These are phyloP conservation scores for Saccharomyces hybrid DNA, from an alignment of 1,139 yeast species.

Conservation along the genomic window DNA sequence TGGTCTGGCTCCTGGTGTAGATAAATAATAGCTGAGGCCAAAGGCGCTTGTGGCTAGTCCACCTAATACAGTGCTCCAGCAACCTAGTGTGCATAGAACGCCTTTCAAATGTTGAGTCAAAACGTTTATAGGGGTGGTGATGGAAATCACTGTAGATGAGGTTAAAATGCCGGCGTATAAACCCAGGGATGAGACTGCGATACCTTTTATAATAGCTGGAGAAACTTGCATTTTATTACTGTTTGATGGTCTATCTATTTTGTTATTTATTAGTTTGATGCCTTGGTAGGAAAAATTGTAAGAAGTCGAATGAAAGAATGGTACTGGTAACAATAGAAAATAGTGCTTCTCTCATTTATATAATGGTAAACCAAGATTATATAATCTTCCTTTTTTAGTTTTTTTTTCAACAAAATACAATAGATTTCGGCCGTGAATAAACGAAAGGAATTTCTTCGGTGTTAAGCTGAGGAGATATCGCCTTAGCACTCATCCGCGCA, in stretches of 20 bases:
- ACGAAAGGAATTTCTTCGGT: not conserved
- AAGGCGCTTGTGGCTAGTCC: slow-evolving; percentile 27
- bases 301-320: too few species aligned
- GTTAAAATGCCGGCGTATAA: slow-evolving; percentile 92
- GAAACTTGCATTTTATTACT: not conserved
- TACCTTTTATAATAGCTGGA: slow-evolving; percentile 29
- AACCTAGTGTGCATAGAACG: slow-evolving; percentile 21
- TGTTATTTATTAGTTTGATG: not conserved
- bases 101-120: slow-evolving; percentile 20
- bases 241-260: too few species aligned
- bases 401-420: not conserved
- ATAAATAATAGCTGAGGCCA: slow-evolving; percentile 27
- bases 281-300: too few species aligned
- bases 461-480: not conserved
- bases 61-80: slow-evolving; percentile 22
- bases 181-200: slow-evolving; percentile 85
- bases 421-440: not conserved
- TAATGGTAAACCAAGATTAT: not conserved
- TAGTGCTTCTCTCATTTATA: not conserved
- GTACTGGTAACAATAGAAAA: not conserved
- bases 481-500: not conserved
- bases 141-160: slow-evolving; percentile 55
- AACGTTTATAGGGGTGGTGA: slow-evolving; percentile 22
- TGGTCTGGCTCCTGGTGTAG: slow-evolving; percentile 27
- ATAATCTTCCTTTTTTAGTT: not conserved